phyloP scores from a whole-genome alignment of 1,139 yeast genomes.

The Debaryomyces sp. region DNA sequence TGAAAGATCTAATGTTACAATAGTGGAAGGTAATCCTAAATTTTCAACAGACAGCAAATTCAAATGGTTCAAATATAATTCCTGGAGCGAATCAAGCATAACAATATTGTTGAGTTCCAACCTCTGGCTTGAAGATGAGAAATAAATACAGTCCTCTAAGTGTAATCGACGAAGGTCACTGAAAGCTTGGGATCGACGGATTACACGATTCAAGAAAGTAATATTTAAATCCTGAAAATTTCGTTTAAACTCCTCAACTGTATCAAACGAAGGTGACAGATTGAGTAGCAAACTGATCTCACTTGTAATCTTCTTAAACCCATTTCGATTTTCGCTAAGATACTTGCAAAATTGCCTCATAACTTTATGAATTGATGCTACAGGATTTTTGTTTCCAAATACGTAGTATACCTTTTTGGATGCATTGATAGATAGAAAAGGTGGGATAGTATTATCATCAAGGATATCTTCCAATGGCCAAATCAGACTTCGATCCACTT shows the following conservation, averaged over 20 bases:
- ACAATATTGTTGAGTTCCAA: neutral
- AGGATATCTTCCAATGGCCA: constrained; percentile 5
- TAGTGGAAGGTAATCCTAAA: constrained; percentile 2
- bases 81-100: neutral
- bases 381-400: constrained; percentile 8
- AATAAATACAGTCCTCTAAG: constrained; percentile 1
- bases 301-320: neutral
- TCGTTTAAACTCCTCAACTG: constrained; percentile 4
- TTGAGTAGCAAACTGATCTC: constrained; percentile 4
- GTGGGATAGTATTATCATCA: neutral
- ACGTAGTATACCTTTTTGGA: constrained; percentile 7
- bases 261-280: neutral
- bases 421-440: neutral
- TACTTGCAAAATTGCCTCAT: constrained; percentile 9
- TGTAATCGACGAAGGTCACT: neutral
- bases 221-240: constrained; percentile 6
- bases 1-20: constrained; percentile 4
- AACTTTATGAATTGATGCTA: constrained; percentile 8
- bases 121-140: neutral
- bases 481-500: constrained; percentile 3
- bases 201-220: constrained; percentile 8
- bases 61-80: constrained; percentile 4
- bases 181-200: constrained; percentile 1
- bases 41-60: constrained; percentile 1
- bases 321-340: neutral